Percentiles rank a stretch among this genome's conserved stretches.
Evolutionary conservation across 2,329 filamentous ascomycete genomes (phyloP).

Genomic region (Xylariomycetidae sp.): DNA sequence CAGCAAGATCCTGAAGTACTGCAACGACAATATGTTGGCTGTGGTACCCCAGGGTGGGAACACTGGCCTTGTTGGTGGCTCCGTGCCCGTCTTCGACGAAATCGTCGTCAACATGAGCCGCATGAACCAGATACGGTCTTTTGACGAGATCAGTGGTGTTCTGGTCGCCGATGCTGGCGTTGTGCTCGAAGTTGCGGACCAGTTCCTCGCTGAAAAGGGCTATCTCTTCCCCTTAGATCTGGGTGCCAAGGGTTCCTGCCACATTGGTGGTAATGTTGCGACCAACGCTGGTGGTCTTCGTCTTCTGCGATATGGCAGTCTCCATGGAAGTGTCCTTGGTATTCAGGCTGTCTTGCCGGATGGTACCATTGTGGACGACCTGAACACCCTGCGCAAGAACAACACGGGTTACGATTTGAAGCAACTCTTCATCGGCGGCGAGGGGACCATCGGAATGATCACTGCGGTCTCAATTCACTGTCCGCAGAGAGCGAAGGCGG

Average conservation of each 20-base stretch:
- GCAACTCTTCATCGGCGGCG: slow-evolving; percentile 81
- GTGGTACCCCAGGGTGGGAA: slow-evolving; percentile 97
- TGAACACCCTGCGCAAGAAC: slow-evolving; percentile 88
- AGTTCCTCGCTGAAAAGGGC: slow-evolving; percentile 72
- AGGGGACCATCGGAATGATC: slow-evolving; percentile 92
- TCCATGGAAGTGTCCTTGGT: slow-evolving; percentile 89
- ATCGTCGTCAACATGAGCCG: slow-evolving; percentile 86
- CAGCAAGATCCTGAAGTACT: slow-evolving; percentile 86
- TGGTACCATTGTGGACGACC: slow-evolving; percentile 84
- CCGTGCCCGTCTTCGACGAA: slow-evolving; percentile 95
- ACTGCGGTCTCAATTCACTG: slow-evolving; percentile 86
- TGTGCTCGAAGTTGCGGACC: slow-evolving; percentile 83
- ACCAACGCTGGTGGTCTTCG: slow-evolving; percentile 93
- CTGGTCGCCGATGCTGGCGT: slow-evolving; percentile 87
- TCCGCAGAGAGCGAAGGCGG: slow-evolving; percentile 76
- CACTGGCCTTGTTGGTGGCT: slow-evolving; percentile 90
- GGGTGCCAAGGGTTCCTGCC: slow-evolving; percentile 96
- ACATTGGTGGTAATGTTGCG: slow-evolving; percentile 91
- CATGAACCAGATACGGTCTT: slow-evolving; percentile 87
- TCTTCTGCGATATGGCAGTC: slow-evolving; percentile 83
- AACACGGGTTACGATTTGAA: slow-evolving; percentile 90
- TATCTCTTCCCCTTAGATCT: slow-evolving; percentile 95
- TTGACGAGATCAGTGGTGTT: slow-evolving; percentile 88
- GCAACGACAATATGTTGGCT: slow-evolving; percentile 85
- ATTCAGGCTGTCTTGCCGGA: slow-evolving; percentile 91